Evolutionary conservation across 768 basidiomycete species (phyloP).

Genomic region (Boletus pseudo-olivaceus): DNA sequence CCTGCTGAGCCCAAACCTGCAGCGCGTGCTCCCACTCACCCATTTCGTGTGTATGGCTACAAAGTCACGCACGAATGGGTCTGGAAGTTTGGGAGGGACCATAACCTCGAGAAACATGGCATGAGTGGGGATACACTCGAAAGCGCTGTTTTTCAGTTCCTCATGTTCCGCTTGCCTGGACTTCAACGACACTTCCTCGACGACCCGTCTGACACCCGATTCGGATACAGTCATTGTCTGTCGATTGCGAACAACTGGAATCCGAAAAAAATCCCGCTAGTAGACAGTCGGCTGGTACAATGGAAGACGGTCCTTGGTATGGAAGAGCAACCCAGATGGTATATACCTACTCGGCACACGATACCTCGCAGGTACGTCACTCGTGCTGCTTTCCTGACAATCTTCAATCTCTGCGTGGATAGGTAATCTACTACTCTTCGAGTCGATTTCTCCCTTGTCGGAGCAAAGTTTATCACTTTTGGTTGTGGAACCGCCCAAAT

Average conservation of each 20-base stretch:
- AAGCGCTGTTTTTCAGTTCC: neutral
- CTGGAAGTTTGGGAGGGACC: neutral
- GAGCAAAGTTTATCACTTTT: too few species aligned
- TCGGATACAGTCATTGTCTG: neutral
- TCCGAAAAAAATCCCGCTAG: neutral
- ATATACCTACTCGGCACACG: neutral
- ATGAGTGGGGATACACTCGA: neutral
- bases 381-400: neutral
- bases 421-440: neutral
- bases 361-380: neutral
- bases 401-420: neutral
- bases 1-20: neutral
- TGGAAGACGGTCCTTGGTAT: neutral
- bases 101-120: neutral
- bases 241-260: neutral
- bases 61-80: neutral
- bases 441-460: too few species aligned
- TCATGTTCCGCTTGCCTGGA: neutral
- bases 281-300: neutral
- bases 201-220: neutral
- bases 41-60: too few species aligned
- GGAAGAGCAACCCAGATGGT: neutral
- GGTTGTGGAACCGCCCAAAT: too few species aligned
- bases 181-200: neutral
- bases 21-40: neutral